Percentiles rank a stretch among this genome's conserved stretches.
Evolutionary conservation across 2,329 filamentous ascomycete genomes (phyloP).

Genomic region (Grosmannia serpens): DNA sequence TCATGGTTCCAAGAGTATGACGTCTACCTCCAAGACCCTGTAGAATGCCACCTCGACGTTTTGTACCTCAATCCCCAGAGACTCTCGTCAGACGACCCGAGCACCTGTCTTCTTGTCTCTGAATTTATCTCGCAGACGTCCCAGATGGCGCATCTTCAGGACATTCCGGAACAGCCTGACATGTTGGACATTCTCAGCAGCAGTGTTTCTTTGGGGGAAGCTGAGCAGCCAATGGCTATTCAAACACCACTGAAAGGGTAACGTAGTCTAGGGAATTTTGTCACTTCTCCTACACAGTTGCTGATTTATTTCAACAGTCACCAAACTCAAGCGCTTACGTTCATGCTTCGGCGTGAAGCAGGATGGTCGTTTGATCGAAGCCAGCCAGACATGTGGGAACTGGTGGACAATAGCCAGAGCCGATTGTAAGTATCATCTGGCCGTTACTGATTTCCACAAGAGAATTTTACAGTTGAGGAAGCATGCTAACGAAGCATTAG

Average conservation of each 20-base stretch:
- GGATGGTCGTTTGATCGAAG: constrained; percentile 22
- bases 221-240: constrained; percentile 17
- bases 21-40: constrained; percentile 24
- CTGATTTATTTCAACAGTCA: constrained; percentile 19
- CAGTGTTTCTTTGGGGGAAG: constrained; percentile 16
- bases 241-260: constrained; percentile 5
- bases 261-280: too few relatives aligned
- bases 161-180: constrained; percentile 9
- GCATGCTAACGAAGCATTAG: constrained; percentile 9
- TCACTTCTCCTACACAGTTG: too few relatives aligned
- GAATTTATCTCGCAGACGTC: not conserved
- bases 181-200: constrained; percentile 16
- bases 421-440: constrained; percentile 9
- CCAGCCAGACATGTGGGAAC: constrained; percentile 26
- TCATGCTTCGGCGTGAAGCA: constrained; percentile 26
- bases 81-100: constrained; percentile 8
- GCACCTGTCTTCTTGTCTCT: not conserved
- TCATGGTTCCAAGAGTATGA: constrained; percentile 21
- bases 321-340: constrained; percentile 31
- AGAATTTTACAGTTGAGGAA: too few relatives aligned
- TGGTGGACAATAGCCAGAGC: constrained; percentile 10
- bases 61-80: constrained; percentile 26
- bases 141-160: not conserved
- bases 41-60: constrained; percentile 16
- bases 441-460: not conserved